Conservation (phyloP, 352 stramenopile genomes). For the Phytopythium ostracodes region DNA sequence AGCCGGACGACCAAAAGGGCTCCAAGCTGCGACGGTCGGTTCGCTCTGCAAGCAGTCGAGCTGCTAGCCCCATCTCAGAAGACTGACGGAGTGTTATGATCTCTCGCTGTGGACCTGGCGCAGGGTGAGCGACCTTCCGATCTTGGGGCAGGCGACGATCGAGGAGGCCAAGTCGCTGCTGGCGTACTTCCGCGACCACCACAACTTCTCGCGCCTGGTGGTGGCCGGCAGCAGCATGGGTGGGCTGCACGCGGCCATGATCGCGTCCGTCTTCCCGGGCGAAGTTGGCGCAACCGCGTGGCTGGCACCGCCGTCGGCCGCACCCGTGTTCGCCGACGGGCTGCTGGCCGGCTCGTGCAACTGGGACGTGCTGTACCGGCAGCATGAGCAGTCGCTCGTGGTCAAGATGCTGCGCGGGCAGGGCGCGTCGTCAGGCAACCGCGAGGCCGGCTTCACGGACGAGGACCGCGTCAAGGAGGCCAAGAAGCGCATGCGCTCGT, state of each 20-base stretch:
- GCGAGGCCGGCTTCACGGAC: constrained; percentile 19
- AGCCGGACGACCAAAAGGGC: constrained; percentile 58
- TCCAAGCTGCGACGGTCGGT: constrained; percentile 65
- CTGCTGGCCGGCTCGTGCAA: constrained; percentile 77
- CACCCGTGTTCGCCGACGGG: constrained; percentile 68
- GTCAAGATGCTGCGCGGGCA: constrained; percentile 44
- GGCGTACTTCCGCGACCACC: constrained; percentile 46
- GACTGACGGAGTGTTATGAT: not conserved
- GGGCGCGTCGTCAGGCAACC: not conserved
- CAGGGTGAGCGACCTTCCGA: constrained; percentile 69
- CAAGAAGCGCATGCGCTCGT: constrained; percentile 75
- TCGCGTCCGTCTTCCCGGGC: constrained; percentile 61
- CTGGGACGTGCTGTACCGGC: constrained; percentile 66
- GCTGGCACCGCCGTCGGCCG: constrained; percentile 66
- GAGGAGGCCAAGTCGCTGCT: constrained; percentile 79
- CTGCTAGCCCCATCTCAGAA: not conserved
- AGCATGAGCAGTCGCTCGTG: constrained; percentile 58
- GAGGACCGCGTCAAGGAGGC: constrained; percentile 57
- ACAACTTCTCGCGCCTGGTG: constrained; percentile 55
- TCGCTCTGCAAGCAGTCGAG: not conserved
- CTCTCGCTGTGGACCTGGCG: not conserved
- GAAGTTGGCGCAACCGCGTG: constrained; percentile 64
- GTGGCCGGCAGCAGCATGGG: constrained; percentile 77
- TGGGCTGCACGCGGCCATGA: constrained; percentile 72
- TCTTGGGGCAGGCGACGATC: constrained; percentile 77